Conservation (phyloP, 805 yeast genomes). For the Candida sithepensis region DNA sequence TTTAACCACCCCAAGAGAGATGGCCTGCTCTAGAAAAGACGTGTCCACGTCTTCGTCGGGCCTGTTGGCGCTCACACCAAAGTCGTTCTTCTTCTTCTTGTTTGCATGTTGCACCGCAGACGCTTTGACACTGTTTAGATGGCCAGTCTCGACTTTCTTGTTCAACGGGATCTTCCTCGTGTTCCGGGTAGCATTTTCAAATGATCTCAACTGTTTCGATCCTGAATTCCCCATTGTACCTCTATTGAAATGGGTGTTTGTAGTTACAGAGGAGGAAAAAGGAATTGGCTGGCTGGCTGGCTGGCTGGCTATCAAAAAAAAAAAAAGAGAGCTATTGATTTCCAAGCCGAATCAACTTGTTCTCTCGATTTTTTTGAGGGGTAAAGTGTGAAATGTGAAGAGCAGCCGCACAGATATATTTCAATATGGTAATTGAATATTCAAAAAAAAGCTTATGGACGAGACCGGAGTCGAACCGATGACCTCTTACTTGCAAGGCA, state of each 20-base stretch:
- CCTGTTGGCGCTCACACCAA: slow-evolving; percentile 5
- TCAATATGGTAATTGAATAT: too few species aligned
- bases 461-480: slow-evolving; percentile 76
- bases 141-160: not conserved
- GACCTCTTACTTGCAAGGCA: slow-evolving; percentile 78
- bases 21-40: slow-evolving; percentile 19
- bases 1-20: slow-evolving; percentile 22
- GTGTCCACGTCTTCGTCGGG: slow-evolving; percentile 2
- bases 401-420: too few species aligned
- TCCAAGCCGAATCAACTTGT: not conserved
- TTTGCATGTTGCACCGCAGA: not conserved
- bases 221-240: slow-evolving; percentile 26
- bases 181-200: slow-evolving; percentile 1
- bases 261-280: too few species aligned
- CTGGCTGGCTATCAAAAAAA: too few species aligned
- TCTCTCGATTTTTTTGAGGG: not conserved
- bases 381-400: not conserved
- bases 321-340: not conserved
- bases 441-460: slow-evolving; percentile 46
- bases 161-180: not conserved
- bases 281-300: too few species aligned
- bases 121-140: not conserved
- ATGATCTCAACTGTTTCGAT: slow-evolving; percentile 20
- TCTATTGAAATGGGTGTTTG: too few species aligned
- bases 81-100: not conserved